Conservation (phyloP, 257 asterid species). For the Solanum lignicaule region DNA sequence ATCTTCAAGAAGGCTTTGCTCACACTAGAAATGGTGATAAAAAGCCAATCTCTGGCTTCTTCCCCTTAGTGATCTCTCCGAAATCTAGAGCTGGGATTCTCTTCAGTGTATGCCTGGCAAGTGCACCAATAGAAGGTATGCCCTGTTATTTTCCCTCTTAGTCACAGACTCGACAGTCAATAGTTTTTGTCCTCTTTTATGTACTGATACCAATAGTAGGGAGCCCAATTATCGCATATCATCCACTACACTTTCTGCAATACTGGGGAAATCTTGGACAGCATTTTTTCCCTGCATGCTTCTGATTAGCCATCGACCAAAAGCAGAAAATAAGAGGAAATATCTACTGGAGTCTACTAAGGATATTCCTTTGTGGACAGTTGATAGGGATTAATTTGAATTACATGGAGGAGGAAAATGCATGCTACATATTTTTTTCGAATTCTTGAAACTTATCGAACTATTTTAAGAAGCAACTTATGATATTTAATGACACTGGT, state of each 20-base stretch:
- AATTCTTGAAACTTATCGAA: background rate
- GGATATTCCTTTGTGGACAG: background rate
- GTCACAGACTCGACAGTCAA: background rate
- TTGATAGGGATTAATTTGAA: background rate
- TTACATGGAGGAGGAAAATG: background rate
- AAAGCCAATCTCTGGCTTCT: slow-evolving; percentile 63
- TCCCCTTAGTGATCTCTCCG: slow-evolving; percentile 70
- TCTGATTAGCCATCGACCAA: background rate
- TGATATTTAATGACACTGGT: background rate
- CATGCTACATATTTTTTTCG: background rate
- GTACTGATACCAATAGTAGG: background rate
- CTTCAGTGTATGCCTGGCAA: slow-evolving; percentile 61
- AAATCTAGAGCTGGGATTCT: slow-evolving; percentile 78
- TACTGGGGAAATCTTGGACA: background rate
- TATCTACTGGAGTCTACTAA: background rate
- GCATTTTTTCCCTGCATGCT: background rate
- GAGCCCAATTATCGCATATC: background rate
- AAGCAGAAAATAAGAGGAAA: background rate
- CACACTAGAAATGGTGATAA: slow-evolving; percentile 66
- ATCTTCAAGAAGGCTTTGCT: slow-evolving; percentile 86
- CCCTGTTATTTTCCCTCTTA: background rate
- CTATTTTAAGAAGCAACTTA: background rate
- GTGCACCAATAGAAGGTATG: slow-evolving; percentile 33
- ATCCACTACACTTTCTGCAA: background rate
- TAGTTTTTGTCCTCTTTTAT: background rate